Percentiles rank a stretch among this genome's conserved stretches.
Evolutionary conservation across 177 flowering plant species (phyloP).

Genomic region (Vitis hybrid): DNA sequence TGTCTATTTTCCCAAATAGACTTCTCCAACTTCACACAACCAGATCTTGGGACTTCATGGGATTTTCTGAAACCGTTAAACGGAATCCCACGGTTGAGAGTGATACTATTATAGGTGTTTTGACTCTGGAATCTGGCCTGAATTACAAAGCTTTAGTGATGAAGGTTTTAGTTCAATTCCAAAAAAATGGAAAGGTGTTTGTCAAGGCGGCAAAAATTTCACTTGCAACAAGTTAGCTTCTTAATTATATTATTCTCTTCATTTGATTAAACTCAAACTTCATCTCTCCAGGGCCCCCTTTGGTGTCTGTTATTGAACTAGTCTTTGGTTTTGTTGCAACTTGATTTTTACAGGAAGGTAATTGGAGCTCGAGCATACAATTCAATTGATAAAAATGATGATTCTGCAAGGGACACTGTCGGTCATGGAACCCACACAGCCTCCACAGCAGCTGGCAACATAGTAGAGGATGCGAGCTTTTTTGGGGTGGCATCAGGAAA

Average conservation of each 20-base stretch:
- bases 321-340: too few relatives aligned
- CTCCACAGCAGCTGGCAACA: slow-evolving; percentile 30
- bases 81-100: slow-evolving; percentile 18
- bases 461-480: slow-evolving; percentile 18
- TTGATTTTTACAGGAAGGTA: slow-evolving; percentile 19
- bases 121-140: slow-evolving; percentile 48
- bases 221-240: slow-evolving; percentile 42
- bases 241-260: too few relatives aligned
- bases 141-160: slow-evolving; percentile 36
- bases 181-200: slow-evolving; percentile 45
- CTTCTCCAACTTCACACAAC: slow-evolving; percentile 27
- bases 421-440: slow-evolving; percentile 45
- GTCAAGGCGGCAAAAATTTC: slow-evolving; percentile 36
- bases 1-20: slow-evolving; percentile 34
- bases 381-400: too few relatives aligned
- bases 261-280: too few relatives aligned
- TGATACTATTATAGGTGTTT: slow-evolving; percentile 33
- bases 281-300: too few relatives aligned
- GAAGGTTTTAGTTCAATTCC: slow-evolving; percentile 34
- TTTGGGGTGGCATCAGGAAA: slow-evolving; percentile 31
- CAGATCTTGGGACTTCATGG: slow-evolving; percentile 52
- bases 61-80: slow-evolving; percentile 8
- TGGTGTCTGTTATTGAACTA: too few relatives aligned
- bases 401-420: slow-evolving; percentile 19
- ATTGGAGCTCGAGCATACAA: slow-evolving; percentile 30